Evolutionary conservation across 331 rosid species (phyloP).

Genomic region (Pyrus hybrid): DNA sequence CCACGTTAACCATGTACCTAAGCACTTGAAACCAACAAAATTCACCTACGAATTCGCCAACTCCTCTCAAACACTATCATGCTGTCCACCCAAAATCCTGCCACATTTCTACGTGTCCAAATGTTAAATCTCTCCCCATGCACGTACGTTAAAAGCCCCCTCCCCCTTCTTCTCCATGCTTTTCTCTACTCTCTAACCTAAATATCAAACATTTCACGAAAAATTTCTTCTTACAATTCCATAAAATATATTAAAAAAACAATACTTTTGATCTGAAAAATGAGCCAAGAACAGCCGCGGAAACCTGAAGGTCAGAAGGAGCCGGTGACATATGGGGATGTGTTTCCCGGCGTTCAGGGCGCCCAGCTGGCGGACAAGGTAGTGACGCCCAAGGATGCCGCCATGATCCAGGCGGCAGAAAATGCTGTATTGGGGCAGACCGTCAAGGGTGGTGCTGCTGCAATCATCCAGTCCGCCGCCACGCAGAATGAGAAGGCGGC

Average conservation of each 20-base stretch:
- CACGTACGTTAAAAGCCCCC: slow-evolving; percentile 1
- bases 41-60: slow-evolving; percentile 19
- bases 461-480: slow-evolving; percentile 39
- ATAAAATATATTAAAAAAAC: not conserved
- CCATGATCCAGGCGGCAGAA: slow-evolving; percentile 33
- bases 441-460: slow-evolving; percentile 27
- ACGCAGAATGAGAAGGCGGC: slow-evolving; percentile 23
- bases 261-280: not conserved
- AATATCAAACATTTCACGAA: not conserved
- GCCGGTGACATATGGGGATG: slow-evolving; percentile 29
- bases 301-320: slow-evolving; percentile 15
- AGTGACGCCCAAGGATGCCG: slow-evolving; percentile 35
- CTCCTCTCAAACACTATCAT: not conserved
- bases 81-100: not conserved
- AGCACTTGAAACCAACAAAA: slow-evolving; percentile 1
- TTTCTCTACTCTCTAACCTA: not conserved
- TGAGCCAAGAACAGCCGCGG: slow-evolving; percentile 41
- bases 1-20: not conserved
- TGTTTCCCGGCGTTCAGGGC: slow-evolving; percentile 24
- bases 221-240: not conserved
- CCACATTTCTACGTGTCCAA: slow-evolving; percentile 11
- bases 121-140: slow-evolving; percentile 16
- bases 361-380: slow-evolving; percentile 21
- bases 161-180: not conserved
- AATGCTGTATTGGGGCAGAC: slow-evolving; percentile 17